Percentiles rank a stretch among this genome's conserved stretches.
These are phyloP conservation scores for Globisporangium paroecandrum DNA, from an alignment of 352 stramenopile genomes.

Conservation along the genomic window DNA sequence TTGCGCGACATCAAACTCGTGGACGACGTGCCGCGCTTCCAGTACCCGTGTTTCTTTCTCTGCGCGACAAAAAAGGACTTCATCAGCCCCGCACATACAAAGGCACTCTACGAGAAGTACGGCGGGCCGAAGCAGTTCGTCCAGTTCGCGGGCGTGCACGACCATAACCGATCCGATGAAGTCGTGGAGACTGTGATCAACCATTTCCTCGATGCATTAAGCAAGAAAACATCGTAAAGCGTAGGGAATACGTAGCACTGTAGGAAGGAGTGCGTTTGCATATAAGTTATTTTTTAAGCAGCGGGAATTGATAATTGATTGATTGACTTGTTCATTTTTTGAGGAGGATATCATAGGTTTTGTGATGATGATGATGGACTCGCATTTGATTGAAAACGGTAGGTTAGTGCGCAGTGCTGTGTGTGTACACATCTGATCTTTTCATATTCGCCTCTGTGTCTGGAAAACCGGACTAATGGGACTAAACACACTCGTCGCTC, in stretches of 20 bases:
- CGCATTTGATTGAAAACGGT: background rate
- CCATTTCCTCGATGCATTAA: slow-evolving; percentile 29
- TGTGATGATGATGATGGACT: background rate
- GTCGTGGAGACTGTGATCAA: slow-evolving; percentile 40
- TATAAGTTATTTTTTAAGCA: slow-evolving; percentile 10
- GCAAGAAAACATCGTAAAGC: background rate
- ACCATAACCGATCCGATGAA: slow-evolving; percentile 52
- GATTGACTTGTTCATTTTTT: background rate
- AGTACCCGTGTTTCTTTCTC: slow-evolving; percentile 60
- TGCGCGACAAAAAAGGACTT: slow-evolving; percentile 73
- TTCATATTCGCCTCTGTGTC: slow-evolving; percentile 27
- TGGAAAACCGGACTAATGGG: slow-evolving; percentile 21
- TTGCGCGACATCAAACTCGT: slow-evolving; percentile 54
- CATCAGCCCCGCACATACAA: slow-evolving; percentile 57
- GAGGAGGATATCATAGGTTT: background rate
- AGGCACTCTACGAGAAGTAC: slow-evolving; percentile 49
- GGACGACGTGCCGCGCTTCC: slow-evolving; percentile 35
- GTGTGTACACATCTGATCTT: background rate
- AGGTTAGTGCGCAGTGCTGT: background rate
- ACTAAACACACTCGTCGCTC: slow-evolving; percentile 20
- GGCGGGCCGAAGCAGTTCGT: slow-evolving; percentile 57
- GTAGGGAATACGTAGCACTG: slow-evolving; percentile 13
- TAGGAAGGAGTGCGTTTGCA: background rate
- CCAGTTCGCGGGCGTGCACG: slow-evolving; percentile 51
- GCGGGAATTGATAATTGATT: background rate